These are phyloP conservation scores for Crassisporium funariophilum DNA, from an alignment of 768 basidiomycete genomes.

Conservation along the genomic window DNA sequence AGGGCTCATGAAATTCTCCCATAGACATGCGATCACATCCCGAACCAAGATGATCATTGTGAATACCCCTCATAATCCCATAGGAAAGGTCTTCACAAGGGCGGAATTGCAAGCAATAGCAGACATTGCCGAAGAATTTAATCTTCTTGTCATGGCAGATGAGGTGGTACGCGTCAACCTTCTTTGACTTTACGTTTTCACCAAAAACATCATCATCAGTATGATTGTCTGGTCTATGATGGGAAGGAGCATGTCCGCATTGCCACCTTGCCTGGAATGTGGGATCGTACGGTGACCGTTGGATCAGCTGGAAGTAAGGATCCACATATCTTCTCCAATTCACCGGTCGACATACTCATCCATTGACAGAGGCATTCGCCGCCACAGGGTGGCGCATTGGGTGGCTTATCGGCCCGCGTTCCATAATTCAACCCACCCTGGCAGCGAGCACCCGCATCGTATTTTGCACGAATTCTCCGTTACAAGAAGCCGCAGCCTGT, in stretches of 20 bases:
- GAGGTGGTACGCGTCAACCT: constrained; percentile 76
- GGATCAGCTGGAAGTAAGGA: constrained; percentile 89
- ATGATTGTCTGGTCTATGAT: constrained; percentile 92
- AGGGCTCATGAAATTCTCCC: background rate
- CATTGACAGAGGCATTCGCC: constrained; percentile 81
- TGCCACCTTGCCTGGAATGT: constrained; percentile 95
- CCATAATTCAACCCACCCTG: constrained; percentile 82
- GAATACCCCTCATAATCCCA: constrained; percentile 96
- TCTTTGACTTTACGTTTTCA: constrained; percentile 5
- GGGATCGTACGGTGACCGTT: constrained; percentile 96
- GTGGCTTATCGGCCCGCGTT: constrained; percentile 88
- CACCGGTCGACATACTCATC: constrained; percentile 2
- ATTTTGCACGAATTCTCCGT: constrained; percentile 92
- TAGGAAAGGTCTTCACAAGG: constrained; percentile 94
- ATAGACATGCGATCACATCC: constrained; percentile 78
- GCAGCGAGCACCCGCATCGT: constrained; percentile 93
- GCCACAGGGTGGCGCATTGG: constrained; percentile 98
- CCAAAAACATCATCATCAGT: constrained; percentile 47
- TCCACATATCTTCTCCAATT: background rate
- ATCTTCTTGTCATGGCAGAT: constrained; percentile 91
- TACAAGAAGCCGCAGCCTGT: constrained; percentile 92
- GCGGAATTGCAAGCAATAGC: constrained; percentile 86
- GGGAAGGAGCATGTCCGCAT: constrained; percentile 89
- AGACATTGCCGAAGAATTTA: constrained; percentile 85
- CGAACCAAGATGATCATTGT: constrained; percentile 93